Evolutionary conservation across 148 eudicot genomes (phyloP).

Genomic region (Arbutus unedo): DNA sequence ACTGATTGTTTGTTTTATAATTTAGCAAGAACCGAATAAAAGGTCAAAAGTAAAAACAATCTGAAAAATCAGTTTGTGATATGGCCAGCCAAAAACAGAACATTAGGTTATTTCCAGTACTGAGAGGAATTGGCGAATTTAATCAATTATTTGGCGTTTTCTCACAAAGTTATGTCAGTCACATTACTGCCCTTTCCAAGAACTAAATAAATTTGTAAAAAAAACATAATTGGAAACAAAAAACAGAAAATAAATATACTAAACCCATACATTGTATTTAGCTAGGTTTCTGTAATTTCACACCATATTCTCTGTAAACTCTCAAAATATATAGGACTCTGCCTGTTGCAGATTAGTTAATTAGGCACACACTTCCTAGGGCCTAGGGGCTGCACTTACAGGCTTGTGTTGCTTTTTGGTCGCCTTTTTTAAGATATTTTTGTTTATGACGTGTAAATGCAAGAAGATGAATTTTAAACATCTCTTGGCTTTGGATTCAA

Average conservation of each 20-base stretch:
- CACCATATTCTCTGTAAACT: too few relatives aligned
- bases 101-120: background rate
- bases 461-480: too few relatives aligned
- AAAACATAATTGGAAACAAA: background rate
- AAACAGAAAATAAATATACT: background rate
- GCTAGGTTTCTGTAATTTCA: too few relatives aligned
- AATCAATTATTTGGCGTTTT: background rate
- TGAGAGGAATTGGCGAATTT: background rate
- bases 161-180: background rate
- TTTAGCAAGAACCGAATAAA: background rate
- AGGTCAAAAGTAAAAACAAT: background rate
- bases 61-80: background rate
- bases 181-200: background rate
- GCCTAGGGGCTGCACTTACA: too few relatives aligned
- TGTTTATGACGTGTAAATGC: too few relatives aligned
- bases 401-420: background rate
- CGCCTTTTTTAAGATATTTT: too few relatives aligned
- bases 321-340: background rate
- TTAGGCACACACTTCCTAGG: constrained; percentile 1
- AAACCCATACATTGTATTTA: background rate
- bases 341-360: background rate
- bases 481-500: too few relatives aligned
- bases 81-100: background rate
- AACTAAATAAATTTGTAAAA: background rate
- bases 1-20: too few relatives aligned